Evolutionary conservation across 164 flowering plant genomes (phyloP), one percentile per base, ranked within the genome.

Genomic region (Kalanchoe fedtschenkoi): DNA sequence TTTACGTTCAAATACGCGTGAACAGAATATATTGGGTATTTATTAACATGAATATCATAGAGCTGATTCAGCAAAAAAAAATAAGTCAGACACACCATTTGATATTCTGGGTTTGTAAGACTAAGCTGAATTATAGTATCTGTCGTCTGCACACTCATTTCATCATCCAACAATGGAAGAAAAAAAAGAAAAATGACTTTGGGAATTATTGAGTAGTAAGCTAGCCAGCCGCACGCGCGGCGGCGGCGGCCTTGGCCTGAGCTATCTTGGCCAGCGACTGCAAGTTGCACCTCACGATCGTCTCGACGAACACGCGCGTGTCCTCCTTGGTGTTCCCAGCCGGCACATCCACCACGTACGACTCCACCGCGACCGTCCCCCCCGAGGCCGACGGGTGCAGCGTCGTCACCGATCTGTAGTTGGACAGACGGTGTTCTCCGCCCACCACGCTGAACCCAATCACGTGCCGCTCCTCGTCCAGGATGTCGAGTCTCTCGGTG

Each of bases 321-420:
- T 47, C 55, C 2, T 47, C 55, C 55, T 47, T 24, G 10, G 55
- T 47, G 4, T 47, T 47, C 55, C 55, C 55, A 47, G 14, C 55
- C 11, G 55, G 55, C 14, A 47, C 55, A 47, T 47, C 55, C 10
- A 47, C 55, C 22, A 21, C 55, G 24, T 47, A 47, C 4, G 55
- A 47, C 30, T 47, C 55, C 55, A 47, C 30, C 55, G 24, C 55
- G 2, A 47, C 30, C 55, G 55, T 47, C 55, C 11, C 28, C 5
- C 55, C 55, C 21, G 29, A 4, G 13, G 14, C 15, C 30, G 55
- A 47, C 55, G 55, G 10, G 28, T 47, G 55, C 28, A 22, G 4
- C 55, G 55, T 47, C 21, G 55, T 47, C 30, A 47, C 55, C 29
- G 55, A 47, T 47, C 55, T 47, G 14, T 47, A 47, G 13, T 47